Percentiles rank a stretch among this genome's conserved stretches.
These are phyloP conservation scores for Pestalotiopsis sp. DNA, from an alignment of 2,329 filamentous ascomycete species.

Conservation along the genomic window DNA sequence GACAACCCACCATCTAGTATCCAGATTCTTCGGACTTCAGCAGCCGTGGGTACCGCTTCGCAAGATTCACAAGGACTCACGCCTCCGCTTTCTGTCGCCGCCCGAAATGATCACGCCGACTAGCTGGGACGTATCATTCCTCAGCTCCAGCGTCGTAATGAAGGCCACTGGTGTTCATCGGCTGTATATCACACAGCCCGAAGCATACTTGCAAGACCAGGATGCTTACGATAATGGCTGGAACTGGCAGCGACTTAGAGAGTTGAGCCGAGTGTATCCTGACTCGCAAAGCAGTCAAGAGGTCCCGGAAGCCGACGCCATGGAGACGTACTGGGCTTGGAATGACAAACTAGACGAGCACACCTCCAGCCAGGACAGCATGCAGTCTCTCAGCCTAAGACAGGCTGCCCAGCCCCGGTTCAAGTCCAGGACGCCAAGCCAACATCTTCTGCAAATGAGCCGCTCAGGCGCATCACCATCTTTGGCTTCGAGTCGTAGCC, in stretches of 20 bases:
- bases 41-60: constrained; percentile 75
- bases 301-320: constrained; percentile 62
- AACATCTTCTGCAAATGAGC: constrained; percentile 36
- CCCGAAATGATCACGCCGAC: constrained; percentile 74
- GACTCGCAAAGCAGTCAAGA: constrained; percentile 47
- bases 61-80: constrained; percentile 74
- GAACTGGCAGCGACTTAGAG: constrained; percentile 72
- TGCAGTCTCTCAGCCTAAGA: constrained; percentile 43
- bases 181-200: constrained; percentile 75
- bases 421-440: constrained; percentile 43
- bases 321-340: constrained; percentile 70
- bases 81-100: constrained; percentile 70
- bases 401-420: constrained; percentile 40
- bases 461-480: constrained; percentile 36
- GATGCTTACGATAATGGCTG: constrained; percentile 58
- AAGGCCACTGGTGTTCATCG: constrained; percentile 64
- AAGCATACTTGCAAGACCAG: constrained; percentile 71
- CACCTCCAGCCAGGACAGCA: constrained; percentile 44
- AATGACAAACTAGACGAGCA: constrained; percentile 64
- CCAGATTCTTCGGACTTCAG: constrained; percentile 61
- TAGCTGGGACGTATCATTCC: constrained; percentile 71
- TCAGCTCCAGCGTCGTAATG: constrained; percentile 74
- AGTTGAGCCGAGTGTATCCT: constrained; percentile 59
- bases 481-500: constrained; percentile 35
- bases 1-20: constrained; percentile 35